phyloP scores from a whole-genome alignment of 495 filamentous ascomycete species.

The Lasiosphaeria ovina region DNA sequence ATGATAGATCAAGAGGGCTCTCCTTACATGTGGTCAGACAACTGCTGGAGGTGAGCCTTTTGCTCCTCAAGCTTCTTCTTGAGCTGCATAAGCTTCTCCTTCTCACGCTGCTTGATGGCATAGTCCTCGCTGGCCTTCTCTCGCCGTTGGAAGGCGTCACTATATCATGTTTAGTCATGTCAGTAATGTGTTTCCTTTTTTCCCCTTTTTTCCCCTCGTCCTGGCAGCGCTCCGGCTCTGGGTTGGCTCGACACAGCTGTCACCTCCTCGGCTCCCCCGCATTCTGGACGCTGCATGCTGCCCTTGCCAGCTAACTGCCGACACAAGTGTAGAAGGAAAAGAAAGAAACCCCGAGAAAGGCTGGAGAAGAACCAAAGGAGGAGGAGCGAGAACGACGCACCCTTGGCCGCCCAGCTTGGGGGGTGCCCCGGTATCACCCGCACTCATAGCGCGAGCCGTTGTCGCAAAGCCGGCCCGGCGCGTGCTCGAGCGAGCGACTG shows the following conservation, averaged over 20 bases:
- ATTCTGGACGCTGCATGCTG: no score
- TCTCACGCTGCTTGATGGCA: conserved; percentile 80
- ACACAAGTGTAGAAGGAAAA: no score
- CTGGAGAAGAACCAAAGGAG: neutral
- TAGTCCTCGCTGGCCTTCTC: conserved; percentile 83
- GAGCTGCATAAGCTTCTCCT: conserved; percentile 73
- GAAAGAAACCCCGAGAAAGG: no score
- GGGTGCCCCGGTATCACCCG: conserved; percentile 67
- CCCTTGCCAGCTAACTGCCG: no score
- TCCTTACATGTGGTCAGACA: conserved; percentile 79
- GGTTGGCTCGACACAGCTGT: no score
- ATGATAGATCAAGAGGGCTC: conserved; percentile 8
- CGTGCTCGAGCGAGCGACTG: conserved; percentile 51
- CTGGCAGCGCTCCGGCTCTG: no score
- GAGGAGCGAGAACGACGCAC: conserved; percentile 32
- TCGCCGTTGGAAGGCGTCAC: conserved; percentile 86
- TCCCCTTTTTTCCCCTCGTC: no score
- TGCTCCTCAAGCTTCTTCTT: conserved; percentile 77
- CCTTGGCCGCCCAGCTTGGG: conserved; percentile 44
- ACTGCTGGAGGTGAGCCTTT: conserved; percentile 75
- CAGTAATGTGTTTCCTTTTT: neutral
- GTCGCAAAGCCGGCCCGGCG: conserved; percentile 60
- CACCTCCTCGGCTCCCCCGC: no score
- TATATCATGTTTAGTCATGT: conserved; percentile 28
- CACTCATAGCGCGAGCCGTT: conserved; percentile 59